Conservation (phyloP, 306 rosid species). For the Ammopiptanthus mongolicus region DNA sequence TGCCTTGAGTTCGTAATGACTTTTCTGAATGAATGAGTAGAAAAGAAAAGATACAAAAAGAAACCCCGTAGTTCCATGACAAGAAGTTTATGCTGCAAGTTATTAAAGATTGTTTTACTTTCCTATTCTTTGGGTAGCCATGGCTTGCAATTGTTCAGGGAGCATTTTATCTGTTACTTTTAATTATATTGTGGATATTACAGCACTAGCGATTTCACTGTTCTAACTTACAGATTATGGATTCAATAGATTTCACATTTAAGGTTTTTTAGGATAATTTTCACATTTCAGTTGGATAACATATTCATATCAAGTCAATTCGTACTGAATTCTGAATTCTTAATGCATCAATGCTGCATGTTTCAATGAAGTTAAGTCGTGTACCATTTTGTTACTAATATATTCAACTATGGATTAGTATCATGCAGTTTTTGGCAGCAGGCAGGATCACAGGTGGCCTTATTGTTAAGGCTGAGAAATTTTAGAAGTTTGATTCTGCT, state of each 20-base stretch:
- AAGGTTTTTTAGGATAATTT: background rate
- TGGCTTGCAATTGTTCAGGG: background rate
- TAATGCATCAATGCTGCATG: background rate
- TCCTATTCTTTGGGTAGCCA: background rate
- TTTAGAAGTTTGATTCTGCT: background rate
- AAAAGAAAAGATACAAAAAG: no score
- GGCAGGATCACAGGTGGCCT: background rate
- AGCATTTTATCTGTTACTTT: background rate
- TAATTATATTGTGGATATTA: background rate
- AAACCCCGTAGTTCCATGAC: background rate
- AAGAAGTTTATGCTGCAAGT: background rate
- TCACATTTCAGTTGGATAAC: background rate
- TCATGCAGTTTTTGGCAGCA: slow-evolving; percentile 2
- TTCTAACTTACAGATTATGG: background rate
- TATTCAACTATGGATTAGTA: slow-evolving; percentile 1
- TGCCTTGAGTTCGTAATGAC: background rate
- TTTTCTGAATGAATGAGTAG: background rate
- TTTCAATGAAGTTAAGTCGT: background rate
- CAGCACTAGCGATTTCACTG: background rate
- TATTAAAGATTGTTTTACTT: background rate
- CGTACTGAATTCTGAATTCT: background rate
- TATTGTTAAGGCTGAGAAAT: background rate
- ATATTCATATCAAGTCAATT: background rate
- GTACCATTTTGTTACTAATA: background rate
- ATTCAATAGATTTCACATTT: background rate